Evolutionary conservation across 805 yeast genomes (phyloP).

Genomic region (Schizosaccharomyces lindneri): DNA sequence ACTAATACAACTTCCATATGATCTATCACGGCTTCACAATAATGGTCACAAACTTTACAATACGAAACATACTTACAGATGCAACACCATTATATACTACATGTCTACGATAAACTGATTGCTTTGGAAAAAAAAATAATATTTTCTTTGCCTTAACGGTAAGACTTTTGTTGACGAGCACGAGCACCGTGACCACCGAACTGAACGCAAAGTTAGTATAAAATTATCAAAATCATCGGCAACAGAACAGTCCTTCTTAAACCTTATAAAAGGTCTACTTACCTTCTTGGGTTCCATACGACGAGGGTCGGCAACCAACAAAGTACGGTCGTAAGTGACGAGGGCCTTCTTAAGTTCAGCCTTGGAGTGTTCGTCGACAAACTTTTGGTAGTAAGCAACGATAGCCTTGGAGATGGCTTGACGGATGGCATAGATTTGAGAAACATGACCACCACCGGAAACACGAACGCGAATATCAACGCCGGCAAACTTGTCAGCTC

Average conservation of each 20-base stretch:
- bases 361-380: slow-evolving; percentile 97
- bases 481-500: slow-evolving; percentile 94
- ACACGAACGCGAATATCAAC: slow-evolving; percentile 97
- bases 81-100: not conserved
- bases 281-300: slow-evolving; percentile 98
- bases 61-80: no score
- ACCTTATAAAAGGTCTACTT: slow-evolving; percentile 1
- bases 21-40: no score
- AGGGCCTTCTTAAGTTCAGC: slow-evolving; percentile 97
- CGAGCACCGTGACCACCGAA: slow-evolving; percentile 99
- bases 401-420: slow-evolving; percentile 99
- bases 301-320: slow-evolving; percentile 97
- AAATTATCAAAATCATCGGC: not conserved
- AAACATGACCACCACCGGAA: slow-evolving; percentile 99
- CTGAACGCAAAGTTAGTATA: slow-evolving; percentile 9
- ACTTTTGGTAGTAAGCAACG: slow-evolving; percentile 98
- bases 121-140: not conserved
- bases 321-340: slow-evolving; percentile 95
- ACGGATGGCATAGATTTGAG: slow-evolving; percentile 98
- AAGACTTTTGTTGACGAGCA: slow-evolving; percentile 99
- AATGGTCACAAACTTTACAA: no score
- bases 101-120: not conserved
- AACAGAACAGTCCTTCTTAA: not conserved
- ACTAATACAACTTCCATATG: no score
- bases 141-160: slow-evolving; percentile 45